Evolutionary conservation across 164 flowering plant genomes (phyloP).

Genomic region (Magnolia changhungtana): DNA sequence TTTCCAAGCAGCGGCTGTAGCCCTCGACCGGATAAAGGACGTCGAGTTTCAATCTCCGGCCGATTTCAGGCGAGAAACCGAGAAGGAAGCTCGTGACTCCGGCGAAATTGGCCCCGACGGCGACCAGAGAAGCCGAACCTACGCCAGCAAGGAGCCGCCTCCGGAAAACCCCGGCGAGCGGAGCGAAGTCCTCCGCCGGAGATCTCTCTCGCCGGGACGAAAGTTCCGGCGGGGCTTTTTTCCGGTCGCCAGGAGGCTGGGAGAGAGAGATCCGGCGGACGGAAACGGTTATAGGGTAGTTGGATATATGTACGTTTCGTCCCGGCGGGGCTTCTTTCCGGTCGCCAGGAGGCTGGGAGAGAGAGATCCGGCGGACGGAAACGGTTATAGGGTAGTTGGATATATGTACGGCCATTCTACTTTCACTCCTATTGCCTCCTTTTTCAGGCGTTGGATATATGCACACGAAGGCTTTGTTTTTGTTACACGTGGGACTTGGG

Average conservation of each 20-base stretch:
- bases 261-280: neutral
- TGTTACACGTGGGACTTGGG: no score
- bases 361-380: neutral
- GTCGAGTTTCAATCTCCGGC: constrained; percentile 71
- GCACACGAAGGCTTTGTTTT: no score
- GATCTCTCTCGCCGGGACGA: constrained; percentile 15
- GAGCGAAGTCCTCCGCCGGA: constrained; percentile 63
- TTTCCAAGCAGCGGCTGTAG: constrained; percentile 67
- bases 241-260: constrained; percentile 30
- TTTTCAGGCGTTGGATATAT: no score
- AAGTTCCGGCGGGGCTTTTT: constrained; percentile 19
- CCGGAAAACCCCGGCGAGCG: constrained; percentile 50
- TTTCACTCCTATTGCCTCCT: neutral
- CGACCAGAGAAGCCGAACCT: constrained; percentile 81
- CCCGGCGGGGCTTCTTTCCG: constrained; percentile 30
- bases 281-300: neutral
- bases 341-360: constrained; percentile 25
- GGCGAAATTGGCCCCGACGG: constrained; percentile 77
- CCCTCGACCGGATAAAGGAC: constrained; percentile 79
- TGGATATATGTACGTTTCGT: neutral
- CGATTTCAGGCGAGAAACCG: constrained; percentile 65
- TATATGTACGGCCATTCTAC: neutral
- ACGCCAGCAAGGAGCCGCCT: constrained; percentile 66
- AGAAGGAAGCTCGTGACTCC: constrained; percentile 79
- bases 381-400: neutral